These are phyloP conservation scores for Xylariales sp. DNA, from an alignment of 2,329 filamentous ascomycete species.

Conservation along the genomic window DNA sequence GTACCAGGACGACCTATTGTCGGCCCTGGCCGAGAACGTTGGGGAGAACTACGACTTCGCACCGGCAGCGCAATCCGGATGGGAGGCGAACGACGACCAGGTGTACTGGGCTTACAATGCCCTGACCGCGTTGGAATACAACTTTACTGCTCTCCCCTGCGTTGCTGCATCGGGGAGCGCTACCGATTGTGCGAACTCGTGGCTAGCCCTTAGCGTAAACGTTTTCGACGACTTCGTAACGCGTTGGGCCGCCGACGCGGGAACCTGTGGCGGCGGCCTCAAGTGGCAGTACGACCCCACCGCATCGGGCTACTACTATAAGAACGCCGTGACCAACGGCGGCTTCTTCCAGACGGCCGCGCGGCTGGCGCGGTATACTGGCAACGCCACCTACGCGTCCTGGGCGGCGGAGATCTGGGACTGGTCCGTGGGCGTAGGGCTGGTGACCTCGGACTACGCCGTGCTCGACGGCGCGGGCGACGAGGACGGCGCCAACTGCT, in stretches of 20 bases:
- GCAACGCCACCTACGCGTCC: slow-evolving; percentile 51
- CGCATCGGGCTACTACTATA: slow-evolving; percentile 45
- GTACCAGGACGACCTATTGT: slow-evolving; percentile 17
- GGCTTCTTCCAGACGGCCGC: slow-evolving; percentile 35
- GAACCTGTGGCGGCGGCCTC: slow-evolving; percentile 48
- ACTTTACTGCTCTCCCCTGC: slow-evolving; percentile 28
- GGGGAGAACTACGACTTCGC: slow-evolving; percentile 19
- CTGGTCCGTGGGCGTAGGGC: slow-evolving; percentile 32
- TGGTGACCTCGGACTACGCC: slow-evolving; percentile 29
- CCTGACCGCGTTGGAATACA: slow-evolving; percentile 40
- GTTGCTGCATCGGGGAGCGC: slow-evolving; percentile 25
- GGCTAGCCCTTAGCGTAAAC: slow-evolving; percentile 45
- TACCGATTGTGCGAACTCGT: slow-evolving; percentile 33
- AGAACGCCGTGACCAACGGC: slow-evolving; percentile 30
- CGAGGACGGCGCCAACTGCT: slow-evolving; percentile 22
- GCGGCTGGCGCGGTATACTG: slow-evolving; percentile 52
- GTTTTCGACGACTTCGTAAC: slow-evolving; percentile 47
- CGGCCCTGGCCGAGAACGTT: slow-evolving; percentile 16
- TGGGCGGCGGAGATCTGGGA: slow-evolving; percentile 54
- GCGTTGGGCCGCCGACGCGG: slow-evolving; percentile 47
- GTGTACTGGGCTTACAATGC: slow-evolving; percentile 45
- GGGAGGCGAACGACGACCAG: slow-evolving; percentile 43
- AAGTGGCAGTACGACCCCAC: slow-evolving; percentile 57
- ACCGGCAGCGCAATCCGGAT: slow-evolving; percentile 14
- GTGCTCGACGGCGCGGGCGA: slow-evolving; percentile 34